phyloP scores from a whole-genome alignment of 164 flowering plant genomes.

The Brasenia schreberi region DNA sequence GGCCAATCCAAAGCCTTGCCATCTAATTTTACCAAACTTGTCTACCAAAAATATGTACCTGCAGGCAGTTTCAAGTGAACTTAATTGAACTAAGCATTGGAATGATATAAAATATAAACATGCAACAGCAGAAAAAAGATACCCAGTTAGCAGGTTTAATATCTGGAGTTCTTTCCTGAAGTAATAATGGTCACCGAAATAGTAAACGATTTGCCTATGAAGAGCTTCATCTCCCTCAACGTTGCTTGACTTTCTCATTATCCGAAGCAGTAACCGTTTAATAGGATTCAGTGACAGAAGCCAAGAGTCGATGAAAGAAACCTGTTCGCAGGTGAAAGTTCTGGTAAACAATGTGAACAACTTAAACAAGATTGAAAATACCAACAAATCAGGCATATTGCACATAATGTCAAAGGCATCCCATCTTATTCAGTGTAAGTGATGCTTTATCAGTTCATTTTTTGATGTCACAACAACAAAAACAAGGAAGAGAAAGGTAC shows the following conservation, averaged over 20 bases:
- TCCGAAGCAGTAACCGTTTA: conserved; percentile 53
- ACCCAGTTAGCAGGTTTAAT: conserved; percentile 96
- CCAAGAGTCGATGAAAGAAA: conserved; percentile 84
- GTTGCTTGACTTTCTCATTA: conserved; percentile 50
- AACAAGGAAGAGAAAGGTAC: too few species aligned
- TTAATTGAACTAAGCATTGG: not conserved
- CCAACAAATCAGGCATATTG: not conserved
- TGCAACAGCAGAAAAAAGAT: conserved; percentile 4
- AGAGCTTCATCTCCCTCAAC: conserved; percentile 19
- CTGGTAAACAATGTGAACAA: not conserved
- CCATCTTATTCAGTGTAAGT: too few species aligned
- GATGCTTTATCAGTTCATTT: too few species aligned
- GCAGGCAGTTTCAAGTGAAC: conserved; percentile 6
- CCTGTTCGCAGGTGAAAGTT: conserved; percentile 21
- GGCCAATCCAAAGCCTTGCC: conserved; percentile 91
- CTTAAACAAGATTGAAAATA: not conserved
- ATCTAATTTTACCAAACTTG: conserved; percentile 79
- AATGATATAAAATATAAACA: not conserved
- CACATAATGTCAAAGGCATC: too few species aligned
- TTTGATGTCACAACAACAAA: too few species aligned
- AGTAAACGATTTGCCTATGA: conserved; percentile 60
- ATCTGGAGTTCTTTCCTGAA: conserved; percentile 90
- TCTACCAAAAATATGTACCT: conserved; percentile 84
- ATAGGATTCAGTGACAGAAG: conserved; percentile 50
- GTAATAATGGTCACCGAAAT: conserved; percentile 91